These are phyloP conservation scores for Triticum timopheevii DNA, from an alignment of 176 grass and related monocot genomes.

Conservation along the genomic window DNA sequence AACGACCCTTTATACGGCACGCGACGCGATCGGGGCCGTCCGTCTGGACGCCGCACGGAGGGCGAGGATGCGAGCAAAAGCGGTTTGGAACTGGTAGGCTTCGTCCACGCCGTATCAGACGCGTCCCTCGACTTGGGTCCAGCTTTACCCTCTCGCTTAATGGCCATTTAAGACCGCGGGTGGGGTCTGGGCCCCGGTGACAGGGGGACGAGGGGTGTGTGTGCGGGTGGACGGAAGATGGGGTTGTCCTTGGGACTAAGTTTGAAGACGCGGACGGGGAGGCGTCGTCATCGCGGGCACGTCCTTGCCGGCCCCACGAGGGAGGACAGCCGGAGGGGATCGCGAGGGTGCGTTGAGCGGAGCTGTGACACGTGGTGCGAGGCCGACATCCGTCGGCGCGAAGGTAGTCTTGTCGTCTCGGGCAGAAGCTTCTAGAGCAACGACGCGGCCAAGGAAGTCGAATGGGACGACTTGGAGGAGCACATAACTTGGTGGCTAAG, in stretches of 20 bases:
- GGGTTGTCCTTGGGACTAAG: constrained; percentile 1
- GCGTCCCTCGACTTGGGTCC: background rate
- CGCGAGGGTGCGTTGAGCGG: background rate
- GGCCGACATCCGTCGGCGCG: background rate
- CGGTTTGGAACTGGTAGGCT: background rate
- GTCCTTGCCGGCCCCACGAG: constrained; percentile 14
- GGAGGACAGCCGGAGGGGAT: background rate
- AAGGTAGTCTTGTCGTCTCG: background rate
- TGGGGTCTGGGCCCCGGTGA: background rate
- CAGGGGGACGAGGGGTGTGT: background rate
- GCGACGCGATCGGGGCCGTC: constrained; percentile 18
- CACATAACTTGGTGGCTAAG: background rate
- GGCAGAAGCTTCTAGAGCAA: constrained; percentile 6
- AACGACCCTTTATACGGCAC: constrained; percentile 10
- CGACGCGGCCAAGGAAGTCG: background rate
- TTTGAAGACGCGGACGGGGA: background rate
- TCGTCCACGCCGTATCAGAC: background rate
- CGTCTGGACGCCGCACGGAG: background rate
- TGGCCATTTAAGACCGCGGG: background rate
- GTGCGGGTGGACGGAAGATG: background rate
- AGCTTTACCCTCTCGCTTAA: background rate
- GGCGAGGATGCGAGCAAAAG: background rate
- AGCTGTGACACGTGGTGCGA: background rate
- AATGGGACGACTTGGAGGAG: background rate
- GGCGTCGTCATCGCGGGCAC: constrained; percentile 1